phyloP scores from a whole-genome alignment of 2,329 filamentous ascomycete genomes.

The Aureobasidium sp. region DNA sequence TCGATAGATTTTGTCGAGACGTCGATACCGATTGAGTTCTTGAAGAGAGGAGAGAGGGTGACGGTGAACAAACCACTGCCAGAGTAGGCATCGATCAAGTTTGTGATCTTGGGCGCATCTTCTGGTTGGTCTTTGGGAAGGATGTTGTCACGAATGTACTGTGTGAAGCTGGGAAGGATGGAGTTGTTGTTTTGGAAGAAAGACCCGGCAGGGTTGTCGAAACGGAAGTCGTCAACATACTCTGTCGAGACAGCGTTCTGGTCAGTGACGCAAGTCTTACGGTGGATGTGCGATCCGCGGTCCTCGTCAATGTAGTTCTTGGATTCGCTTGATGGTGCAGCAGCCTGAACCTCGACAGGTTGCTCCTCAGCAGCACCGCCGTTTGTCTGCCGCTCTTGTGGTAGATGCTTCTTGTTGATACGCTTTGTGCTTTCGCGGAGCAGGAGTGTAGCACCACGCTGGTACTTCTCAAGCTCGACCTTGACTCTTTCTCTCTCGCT shows the following conservation, averaged over 20 bases:
- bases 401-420: conserved; percentile 39
- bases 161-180: conserved; percentile 78
- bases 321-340: conserved; percentile 27
- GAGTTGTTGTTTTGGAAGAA: conserved; percentile 99
- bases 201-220: conserved; percentile 83
- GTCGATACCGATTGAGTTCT: conserved; percentile 78
- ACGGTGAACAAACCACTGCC: conserved; percentile 96
- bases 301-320: conserved; percentile 48
- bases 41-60: conserved; percentile 75
- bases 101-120: conserved; percentile 51
- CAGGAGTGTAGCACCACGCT: conserved; percentile 76
- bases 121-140: conserved; percentile 41
- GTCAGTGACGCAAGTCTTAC: conserved; percentile 85
- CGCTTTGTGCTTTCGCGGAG: conserved; percentile 77
- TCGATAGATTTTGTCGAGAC: conserved; percentile 71
- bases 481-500: conserved; percentile 70
- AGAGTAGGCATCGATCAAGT: conserved; percentile 95
- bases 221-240: conserved; percentile 75
- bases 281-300: conserved; percentile 56
- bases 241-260: conserved; percentile 75
- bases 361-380: conserved; percentile 22
- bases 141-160: conserved; percentile 75
- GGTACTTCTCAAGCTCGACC: conserved; percentile 62
- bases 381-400: conserved; percentile 20
- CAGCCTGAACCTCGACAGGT: conserved; percentile 15